Evolutionary conservation across 2,329 filamentous ascomycete species (phyloP).

Genomic region (Paraconiothyrium sp.): DNA sequence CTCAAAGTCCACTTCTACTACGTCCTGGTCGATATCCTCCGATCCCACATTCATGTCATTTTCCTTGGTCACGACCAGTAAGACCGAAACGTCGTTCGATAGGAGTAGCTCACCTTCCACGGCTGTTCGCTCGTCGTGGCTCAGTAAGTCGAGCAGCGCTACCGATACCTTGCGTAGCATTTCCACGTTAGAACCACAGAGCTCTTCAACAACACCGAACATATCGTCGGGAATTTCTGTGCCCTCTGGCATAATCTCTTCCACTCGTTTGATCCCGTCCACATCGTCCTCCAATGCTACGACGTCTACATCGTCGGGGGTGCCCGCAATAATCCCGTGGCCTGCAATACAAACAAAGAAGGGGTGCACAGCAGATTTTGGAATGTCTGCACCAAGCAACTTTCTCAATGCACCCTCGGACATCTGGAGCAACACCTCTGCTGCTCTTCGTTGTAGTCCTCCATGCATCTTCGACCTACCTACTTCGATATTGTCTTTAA

Average conservation of each 20-base stretch:
- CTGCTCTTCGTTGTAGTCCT: neutral
- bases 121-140: neutral
- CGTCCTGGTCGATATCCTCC: neutral
- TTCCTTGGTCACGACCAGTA: neutral
- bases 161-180: neutral
- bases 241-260: neutral
- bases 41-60: neutral
- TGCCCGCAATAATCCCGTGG: neutral
- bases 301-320: neutral
- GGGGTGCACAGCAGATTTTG: neutral
- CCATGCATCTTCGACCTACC: neutral
- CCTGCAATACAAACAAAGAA: neutral
- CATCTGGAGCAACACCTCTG: neutral
- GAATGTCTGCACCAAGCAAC: neutral
- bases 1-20: neutral
- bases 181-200: neutral
- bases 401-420: neutral
- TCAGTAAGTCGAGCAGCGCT: neutral
- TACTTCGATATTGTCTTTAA: neutral
- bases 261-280: neutral
- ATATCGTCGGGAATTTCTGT: neutral
- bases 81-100: neutral
- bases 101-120: neutral
- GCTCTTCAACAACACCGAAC: neutral
- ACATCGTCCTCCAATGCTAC: neutral